A percentile compares a stretch with the other conserved stretches of the same genome.
Evolutionary conservation across 352 stramenopile species (phyloP).

Genomic region (Globisporangium canariense): DNA sequence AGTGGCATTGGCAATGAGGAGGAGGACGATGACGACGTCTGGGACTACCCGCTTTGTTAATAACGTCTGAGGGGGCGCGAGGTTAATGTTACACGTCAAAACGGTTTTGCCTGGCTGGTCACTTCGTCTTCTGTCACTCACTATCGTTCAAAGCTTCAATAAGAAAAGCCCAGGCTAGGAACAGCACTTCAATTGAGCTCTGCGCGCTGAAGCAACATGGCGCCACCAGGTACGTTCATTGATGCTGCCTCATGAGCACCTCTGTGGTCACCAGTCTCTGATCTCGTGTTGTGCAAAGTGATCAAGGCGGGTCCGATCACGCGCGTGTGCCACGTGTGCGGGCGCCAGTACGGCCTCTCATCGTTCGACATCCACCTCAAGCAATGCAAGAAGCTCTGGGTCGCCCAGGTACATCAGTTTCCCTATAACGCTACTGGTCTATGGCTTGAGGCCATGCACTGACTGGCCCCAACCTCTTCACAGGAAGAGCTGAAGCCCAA

Average conservation of each 20-base stretch:
- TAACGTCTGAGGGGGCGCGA: neutral
- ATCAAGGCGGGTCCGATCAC: constrained; percentile 54
- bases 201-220: neutral
- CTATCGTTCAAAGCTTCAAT: neutral
- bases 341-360: constrained; percentile 71
- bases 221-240: constrained; percentile 15
- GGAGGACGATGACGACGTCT: constrained; percentile 50
- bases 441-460: neutral
- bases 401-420: constrained; percentile 37
- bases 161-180: neutral
- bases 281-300: constrained; percentile 15
- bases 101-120: constrained; percentile 3
- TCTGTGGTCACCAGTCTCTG: no score
- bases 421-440: neutral
- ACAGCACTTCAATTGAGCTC: neutral
- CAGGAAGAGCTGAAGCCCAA: constrained; percentile 70
- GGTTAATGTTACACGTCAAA: constrained; percentile 1
- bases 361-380: constrained; percentile 85
- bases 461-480: no score
- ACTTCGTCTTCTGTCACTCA: neutral
- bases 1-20: neutral
- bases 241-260: neutral
- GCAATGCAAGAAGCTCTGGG: constrained; percentile 82
- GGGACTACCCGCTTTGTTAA: constrained; percentile 52
- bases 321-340: constrained; percentile 77